Base-by-base conservation (phyloP, 768 basidiomycete genomes). In the Lactarius trivialis region DNA sequence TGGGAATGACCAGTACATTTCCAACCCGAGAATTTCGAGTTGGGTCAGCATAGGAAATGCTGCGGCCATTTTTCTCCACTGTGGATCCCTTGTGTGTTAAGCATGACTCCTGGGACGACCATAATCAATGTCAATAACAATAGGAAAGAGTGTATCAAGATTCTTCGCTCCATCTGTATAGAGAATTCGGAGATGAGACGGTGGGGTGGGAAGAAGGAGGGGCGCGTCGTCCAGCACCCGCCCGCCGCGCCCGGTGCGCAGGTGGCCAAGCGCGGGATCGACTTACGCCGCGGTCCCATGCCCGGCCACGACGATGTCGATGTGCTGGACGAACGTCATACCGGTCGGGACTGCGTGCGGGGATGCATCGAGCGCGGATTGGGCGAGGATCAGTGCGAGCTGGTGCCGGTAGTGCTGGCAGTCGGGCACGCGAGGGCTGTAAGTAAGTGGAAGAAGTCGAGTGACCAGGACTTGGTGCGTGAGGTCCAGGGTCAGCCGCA, bases 301-400 rank as follows among this genome's bases (percentile, higher is more conserved):
- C 19, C 90, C 90, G 28, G 92, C 89, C 37, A 97, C 78, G 21
- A 97, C 87, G 63, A 97, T 81, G 64, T 88, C 88, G 2, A 94
- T 93, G 26, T 72, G 64, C 8, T 84, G 71, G 1, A 70, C 75
- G 0, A 82, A 79, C 17, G 77, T 78, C 68, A 78, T 75, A 1
- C 83, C 83, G 0, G 30, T 30, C 30, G 30, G 30, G n/a, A 86
- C 73, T 0, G 84, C 79, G 14, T 78, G 78, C 0, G 78, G 77
- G 2, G 69, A 68, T 6, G 79, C 73, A 66, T 88, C 83, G 19
- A 88, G 75, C 50, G 70, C 70, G 11, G 86, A 90, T 68, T 89
- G 85, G 3, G 81, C 78, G 9, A 89, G 78, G 0, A 78, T 79
- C 21, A 91, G 79, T 34, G 34, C 2, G 34, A 34, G 33, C 8